Evolutionary conservation across 352 stramenopile species (phyloP).

Genomic region (Blastocystis sp.): DNA sequence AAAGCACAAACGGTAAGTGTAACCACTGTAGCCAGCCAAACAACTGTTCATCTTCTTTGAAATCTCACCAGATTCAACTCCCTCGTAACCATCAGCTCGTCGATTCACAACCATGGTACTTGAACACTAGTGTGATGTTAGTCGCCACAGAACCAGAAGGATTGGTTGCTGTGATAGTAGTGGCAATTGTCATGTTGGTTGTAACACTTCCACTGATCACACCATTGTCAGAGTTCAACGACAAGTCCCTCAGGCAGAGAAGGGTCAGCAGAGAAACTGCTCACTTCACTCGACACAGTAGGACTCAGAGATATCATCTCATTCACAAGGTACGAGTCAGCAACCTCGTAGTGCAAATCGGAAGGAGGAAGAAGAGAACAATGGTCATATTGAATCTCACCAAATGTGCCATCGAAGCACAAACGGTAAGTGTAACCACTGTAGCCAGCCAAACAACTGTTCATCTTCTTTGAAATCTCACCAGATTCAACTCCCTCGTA

Average conservation of each 20-base stretch:
- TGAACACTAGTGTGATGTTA: background rate
- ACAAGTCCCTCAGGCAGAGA: background rate
- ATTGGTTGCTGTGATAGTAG: background rate
- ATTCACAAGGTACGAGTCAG: background rate
- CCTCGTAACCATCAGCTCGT: background rate
- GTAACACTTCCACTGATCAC: background rate
- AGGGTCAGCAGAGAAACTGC: background rate
- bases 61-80: background rate
- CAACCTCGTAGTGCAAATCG: background rate
- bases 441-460: background rate
- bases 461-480: background rate
- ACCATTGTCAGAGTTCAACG: background rate
- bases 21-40: background rate
- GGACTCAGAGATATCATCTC: background rate
- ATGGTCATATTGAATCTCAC: slow-evolving; percentile 1
- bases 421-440: background rate
- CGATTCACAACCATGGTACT: background rate
- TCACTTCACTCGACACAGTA: background rate
- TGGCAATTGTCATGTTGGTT: background rate
- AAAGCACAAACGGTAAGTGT: background rate
- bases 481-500: background rate
- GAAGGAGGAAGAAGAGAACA: background rate
- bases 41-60: background rate
- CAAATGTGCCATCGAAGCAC: background rate
- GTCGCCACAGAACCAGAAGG: background rate